These are phyloP conservation scores for Starmerella cellae DNA, from an alignment of 805 yeast genomes.

Conservation along the genomic window DNA sequence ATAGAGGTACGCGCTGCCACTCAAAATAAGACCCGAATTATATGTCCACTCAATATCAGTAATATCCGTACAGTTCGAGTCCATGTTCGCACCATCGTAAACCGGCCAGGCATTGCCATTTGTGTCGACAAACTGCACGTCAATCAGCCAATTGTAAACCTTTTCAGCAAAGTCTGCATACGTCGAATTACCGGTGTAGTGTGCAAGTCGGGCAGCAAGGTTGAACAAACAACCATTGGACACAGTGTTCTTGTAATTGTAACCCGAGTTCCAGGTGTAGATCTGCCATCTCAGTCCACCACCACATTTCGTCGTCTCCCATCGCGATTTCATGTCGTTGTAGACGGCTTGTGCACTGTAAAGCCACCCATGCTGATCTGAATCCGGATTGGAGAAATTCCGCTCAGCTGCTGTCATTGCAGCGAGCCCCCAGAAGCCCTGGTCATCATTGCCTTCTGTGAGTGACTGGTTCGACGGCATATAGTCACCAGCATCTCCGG, in stretches of 20 bases:
- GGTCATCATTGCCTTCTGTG: conserved; percentile 89
- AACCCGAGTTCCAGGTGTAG: conserved; percentile 77
- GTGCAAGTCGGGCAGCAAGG: conserved; percentile 68
- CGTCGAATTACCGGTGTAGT: conserved; percentile 58
- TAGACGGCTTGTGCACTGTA: conserved; percentile 71
- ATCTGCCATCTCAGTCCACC: conserved; percentile 93
- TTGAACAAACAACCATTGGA: conserved; percentile 76
- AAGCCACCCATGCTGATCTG: conserved; percentile 54
- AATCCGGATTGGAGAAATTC: conserved; percentile 60
- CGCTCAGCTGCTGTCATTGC: conserved; percentile 76
- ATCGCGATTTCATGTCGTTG: conserved; percentile 67
- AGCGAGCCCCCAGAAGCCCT: conserved; percentile 84
- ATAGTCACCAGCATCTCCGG: conserved; percentile 50
- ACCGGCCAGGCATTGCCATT: conserved; percentile 29
- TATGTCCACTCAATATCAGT: conserved; percentile 57
- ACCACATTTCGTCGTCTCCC: conserved; percentile 51
- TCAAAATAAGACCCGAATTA: conserved; percentile 54
- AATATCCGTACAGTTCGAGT: conserved; percentile 35
- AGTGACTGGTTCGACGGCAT: conserved; percentile 70
- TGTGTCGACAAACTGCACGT: conserved; percentile 32
- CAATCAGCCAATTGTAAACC: conserved; percentile 65
- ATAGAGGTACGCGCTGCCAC: conserved; percentile 58
- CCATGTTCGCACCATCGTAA: conserved; percentile 58
- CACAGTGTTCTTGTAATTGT: conserved; percentile 74
- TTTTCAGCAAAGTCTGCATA: conserved; percentile 62